These are phyloP conservation scores for Gnomoniopsis smithogilvyi DNA, from an alignment of 2,329 filamentous ascomycete genomes.

Conservation along the genomic window DNA sequence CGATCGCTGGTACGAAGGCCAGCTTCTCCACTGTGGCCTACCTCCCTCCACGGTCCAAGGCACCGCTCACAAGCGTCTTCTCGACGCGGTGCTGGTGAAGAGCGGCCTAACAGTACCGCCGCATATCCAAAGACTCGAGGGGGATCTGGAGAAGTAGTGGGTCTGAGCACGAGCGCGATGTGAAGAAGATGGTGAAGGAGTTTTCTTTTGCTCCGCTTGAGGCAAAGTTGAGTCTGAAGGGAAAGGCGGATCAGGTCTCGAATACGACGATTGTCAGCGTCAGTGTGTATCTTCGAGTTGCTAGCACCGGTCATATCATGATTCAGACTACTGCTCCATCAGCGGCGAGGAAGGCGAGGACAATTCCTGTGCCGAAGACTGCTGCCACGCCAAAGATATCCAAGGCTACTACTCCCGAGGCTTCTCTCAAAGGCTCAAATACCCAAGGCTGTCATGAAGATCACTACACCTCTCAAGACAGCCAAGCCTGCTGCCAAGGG, in stretches of 20 bases:
- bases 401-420: neutral
- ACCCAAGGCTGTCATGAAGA: neutral
- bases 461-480: neutral
- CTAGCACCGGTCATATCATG: constrained; percentile 14
- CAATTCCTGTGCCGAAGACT: neutral
- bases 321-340: constrained; percentile 12
- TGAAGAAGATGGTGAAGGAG: constrained; percentile 36
- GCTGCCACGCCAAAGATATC: neutral
- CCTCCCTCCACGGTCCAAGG: constrained; percentile 54
- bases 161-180: constrained; percentile 45
- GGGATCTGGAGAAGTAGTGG: constrained; percentile 56
- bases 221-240: constrained; percentile 26
- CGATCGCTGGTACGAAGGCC: constrained; percentile 60
- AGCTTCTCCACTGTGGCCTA: constrained; percentile 61
- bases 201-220: neutral
- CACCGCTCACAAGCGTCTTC: constrained; percentile 54
- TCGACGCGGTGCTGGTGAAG: constrained; percentile 52
- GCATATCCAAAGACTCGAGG: constrained; percentile 46
- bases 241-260: constrained; percentile 23
- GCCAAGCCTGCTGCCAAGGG: constrained; percentile 17
- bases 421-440: neutral
- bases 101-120: constrained; percentile 46
- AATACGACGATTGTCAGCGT: constrained; percentile 23
- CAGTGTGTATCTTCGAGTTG: constrained; percentile 26
- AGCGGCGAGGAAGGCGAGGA: constrained; percentile 26